Percentiles rank a stretch among this genome's conserved stretches.
phyloP scores from a whole-genome alignment of 257 asterid species.

The Scutellaria minor region DNA sequence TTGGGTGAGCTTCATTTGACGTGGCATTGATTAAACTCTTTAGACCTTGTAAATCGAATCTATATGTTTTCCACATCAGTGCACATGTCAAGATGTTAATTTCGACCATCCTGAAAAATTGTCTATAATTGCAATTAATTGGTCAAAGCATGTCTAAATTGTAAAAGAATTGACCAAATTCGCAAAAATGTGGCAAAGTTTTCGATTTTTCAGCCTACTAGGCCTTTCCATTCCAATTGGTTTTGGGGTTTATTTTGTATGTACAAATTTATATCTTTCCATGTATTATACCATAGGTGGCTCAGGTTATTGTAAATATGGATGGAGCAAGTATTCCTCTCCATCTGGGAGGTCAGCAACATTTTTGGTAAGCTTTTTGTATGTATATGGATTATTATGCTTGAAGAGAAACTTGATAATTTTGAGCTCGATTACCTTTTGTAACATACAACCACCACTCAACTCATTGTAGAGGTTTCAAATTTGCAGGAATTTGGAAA shows the following conservation, averaged over 20 bases:
- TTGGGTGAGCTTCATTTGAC: neutral
- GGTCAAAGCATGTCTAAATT: neutral
- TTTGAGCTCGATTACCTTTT: constrained; percentile 37
- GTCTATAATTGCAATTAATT: neutral
- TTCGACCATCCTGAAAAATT: neutral
- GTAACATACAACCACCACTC: constrained; percentile 15
- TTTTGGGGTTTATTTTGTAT: constrained; percentile 18
- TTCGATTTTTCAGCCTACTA: neutral
- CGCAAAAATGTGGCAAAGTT: neutral
- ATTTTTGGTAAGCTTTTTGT: constrained; percentile 67
- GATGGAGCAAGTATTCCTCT: constrained; percentile 93
- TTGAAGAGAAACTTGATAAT: constrained; percentile 28
- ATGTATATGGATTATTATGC: constrained; percentile 23
- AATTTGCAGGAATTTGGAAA: constrained; percentile 89
- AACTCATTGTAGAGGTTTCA: constrained; percentile 23
- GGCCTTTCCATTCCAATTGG: constrained; percentile 1
- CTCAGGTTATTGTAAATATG: constrained; percentile 96
- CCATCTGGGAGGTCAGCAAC: constrained; percentile 98
- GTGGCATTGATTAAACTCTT: neutral
- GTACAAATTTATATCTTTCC: constrained; percentile 12
- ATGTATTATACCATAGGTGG: constrained; percentile 61
- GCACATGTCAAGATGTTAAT: neutral
- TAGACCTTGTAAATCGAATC: neutral
- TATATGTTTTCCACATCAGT: neutral
- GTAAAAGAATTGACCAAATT: neutral